Evolutionary conservation across 2,329 filamentous ascomycete species (phyloP).

Genomic region (Claviceps sp.): DNA sequence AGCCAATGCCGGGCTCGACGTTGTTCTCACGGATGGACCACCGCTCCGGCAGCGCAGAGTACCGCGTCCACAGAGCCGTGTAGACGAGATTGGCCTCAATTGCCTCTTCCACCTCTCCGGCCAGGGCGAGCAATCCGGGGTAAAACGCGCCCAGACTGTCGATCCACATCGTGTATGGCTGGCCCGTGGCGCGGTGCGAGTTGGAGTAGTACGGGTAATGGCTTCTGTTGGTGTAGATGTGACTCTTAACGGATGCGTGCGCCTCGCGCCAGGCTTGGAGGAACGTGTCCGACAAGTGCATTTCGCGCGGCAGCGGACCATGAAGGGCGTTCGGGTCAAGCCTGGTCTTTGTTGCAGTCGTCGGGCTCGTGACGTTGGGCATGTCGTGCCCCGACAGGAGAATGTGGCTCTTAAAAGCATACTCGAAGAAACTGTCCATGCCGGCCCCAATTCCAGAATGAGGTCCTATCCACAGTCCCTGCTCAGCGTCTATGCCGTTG

Average conservation of each 20-base stretch:
- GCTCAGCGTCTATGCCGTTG: constrained; percentile 83
- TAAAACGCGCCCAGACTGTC: constrained; percentile 95
- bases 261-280: constrained; percentile 73
- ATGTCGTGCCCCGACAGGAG: constrained; percentile 63
- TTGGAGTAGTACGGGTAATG: constrained; percentile 91
- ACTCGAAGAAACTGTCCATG: constrained; percentile 97
- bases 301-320: constrained; percentile 44
- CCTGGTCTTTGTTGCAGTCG: constrained; percentile 30
- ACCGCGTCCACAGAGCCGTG: constrained; percentile 87
- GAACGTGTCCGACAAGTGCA: constrained; percentile 66
- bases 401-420: constrained; percentile 88
- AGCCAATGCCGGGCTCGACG: constrained; percentile 75
- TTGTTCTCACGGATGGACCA: constrained; percentile 79
- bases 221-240: constrained; percentile 65
- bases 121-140: constrained; percentile 72
- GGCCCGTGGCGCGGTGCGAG: constrained; percentile 76
- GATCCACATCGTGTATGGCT: constrained; percentile 83
- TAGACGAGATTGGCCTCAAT: constrained; percentile 82
- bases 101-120: constrained; percentile 82
- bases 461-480: constrained; percentile 74
- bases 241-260: constrained; percentile 75
- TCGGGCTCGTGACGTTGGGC: constrained; percentile 30
- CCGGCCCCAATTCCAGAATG: constrained; percentile 93
- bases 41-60: constrained; percentile 83
- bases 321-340: constrained; percentile 53